phyloP scores from a whole-genome alignment of 352 stramenopile genomes.

The Globisporangium cylindrosporum region DNA sequence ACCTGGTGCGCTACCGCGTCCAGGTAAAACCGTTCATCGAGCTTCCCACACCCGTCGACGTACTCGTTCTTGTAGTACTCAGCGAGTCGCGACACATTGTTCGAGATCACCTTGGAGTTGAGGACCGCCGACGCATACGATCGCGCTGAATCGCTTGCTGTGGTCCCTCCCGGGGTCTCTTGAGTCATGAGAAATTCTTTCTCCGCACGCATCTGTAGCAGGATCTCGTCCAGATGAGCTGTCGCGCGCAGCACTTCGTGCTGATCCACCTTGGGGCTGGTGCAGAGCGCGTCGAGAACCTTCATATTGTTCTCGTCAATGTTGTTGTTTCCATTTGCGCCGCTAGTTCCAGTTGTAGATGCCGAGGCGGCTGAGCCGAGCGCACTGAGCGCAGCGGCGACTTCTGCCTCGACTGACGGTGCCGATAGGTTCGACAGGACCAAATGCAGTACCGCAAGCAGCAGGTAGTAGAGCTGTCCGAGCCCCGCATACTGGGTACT shows the following conservation, averaged over 20 bases:
- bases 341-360: not conserved
- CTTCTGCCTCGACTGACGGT: slow-evolving; percentile 71
- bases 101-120: slow-evolving; percentile 30
- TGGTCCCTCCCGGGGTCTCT: not conserved
- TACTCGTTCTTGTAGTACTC: slow-evolving; percentile 47
- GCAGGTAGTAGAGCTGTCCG: slow-evolving; percentile 69
- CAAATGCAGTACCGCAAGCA: slow-evolving; percentile 73
- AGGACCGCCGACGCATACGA: slow-evolving; percentile 33
- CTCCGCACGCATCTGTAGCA: slow-evolving; percentile 36
- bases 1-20: slow-evolving; percentile 27
- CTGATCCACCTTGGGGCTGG: slow-evolving; percentile 44
- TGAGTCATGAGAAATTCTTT: slow-evolving; percentile 20
- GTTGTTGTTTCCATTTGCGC: not conserved
- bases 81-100: slow-evolving; percentile 35
- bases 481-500: slow-evolving; percentile 49
- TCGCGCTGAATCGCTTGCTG: not conserved
- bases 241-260: slow-evolving; percentile 42
- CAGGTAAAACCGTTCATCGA: slow-evolving; percentile 62
- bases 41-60: slow-evolving; percentile 41
- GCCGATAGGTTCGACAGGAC: slow-evolving; percentile 38
- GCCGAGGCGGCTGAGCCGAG: slow-evolving; percentile 29
- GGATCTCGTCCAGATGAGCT: slow-evolving; percentile 34
- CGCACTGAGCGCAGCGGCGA: slow-evolving; percentile 71
- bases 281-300: slow-evolving; percentile 47
- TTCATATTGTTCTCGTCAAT: slow-evolving; percentile 21